Conservation (phyloP, 2,329 filamentous ascomycete species). For the Penicillium capsulatum region DNA sequence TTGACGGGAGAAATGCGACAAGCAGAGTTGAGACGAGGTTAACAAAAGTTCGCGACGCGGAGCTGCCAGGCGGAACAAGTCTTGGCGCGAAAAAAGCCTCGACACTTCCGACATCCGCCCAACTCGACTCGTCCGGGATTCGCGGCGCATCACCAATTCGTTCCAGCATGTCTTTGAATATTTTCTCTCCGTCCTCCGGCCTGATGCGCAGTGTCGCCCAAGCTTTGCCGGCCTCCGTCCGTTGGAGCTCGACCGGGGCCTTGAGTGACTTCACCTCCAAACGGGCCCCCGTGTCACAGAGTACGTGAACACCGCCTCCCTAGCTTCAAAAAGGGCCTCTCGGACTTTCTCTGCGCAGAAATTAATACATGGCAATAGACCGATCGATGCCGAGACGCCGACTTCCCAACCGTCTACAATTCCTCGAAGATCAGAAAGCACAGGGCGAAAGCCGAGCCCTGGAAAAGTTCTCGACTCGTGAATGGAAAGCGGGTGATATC, state of each 20-base stretch:
- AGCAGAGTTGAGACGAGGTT: background rate
- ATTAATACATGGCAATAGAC: constrained; percentile 4
- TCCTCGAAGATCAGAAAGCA: constrained; percentile 36
- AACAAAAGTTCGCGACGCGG: constrained; percentile 20
- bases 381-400: constrained; percentile 18
- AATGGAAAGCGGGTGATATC: constrained; percentile 74
- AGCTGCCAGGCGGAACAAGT: constrained; percentile 23
- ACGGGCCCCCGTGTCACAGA: constrained; percentile 17
- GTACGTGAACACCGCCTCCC: constrained; percentile 16
- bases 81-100: constrained; percentile 34
- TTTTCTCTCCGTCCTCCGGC: constrained; percentile 22
- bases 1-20: background rate
- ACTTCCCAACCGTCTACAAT: constrained; percentile 30
- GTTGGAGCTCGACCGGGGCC: constrained; percentile 35
- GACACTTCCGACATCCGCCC: constrained; percentile 1
- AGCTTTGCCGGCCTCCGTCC: constrained; percentile 24
- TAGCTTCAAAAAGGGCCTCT: background rate
- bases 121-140: background rate
- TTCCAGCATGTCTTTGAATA: constrained; percentile 26
- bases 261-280: constrained; percentile 26
- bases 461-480: constrained; percentile 52
- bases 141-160: background rate
- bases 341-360: background rate
- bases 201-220: constrained; percentile 25
- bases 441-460: constrained; percentile 37